Base-by-base conservation (phyloP, 2,329 filamentous ascomycete genomes). In the Chalara sp. region DNA sequence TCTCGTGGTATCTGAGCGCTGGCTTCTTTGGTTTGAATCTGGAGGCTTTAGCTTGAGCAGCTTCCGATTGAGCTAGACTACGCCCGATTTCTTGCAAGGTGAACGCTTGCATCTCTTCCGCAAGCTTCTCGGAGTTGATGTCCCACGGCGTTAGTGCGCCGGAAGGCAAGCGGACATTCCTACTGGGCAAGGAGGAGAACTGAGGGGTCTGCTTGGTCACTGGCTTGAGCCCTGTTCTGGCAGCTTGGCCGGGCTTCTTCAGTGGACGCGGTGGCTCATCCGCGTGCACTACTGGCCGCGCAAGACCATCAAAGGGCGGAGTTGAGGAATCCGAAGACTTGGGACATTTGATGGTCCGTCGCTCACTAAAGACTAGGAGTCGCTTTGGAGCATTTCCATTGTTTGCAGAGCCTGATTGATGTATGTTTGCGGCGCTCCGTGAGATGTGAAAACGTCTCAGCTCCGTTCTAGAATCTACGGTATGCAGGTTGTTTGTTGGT, bases 21-120 rank as follows among this genome's bases (percentile, higher is more conserved):
- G 80, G 78, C 1, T 72, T 72, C 59, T 79, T 82, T 21, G 80
- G 81, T 56, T 72, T 76, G 63, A 78, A 80, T 52, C 67, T 75
- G n/a, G 67, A 66, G 33, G 60, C 52, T n/a, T 44, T 43, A 32
- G 41, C 61, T 53, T 31, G 48, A 40, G 45, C 33, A 30, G 54
- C 46, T 39, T 62, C 51, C 10, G 49, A 53, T 37, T 37, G 35
- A 1, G 57, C 57, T n/a, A 64, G 53, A 30, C 51, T 63, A 30
- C 62, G 57, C 44, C 66, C 75, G 33, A 84, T 81, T 54, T 83
- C 74, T 57, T 75, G 70, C 55, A 84, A 67, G 1, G 80, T 78
- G 68, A 78, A 84, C 32, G 71, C 68, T 59, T 81, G 74, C 78
- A 81, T 81, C 33, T 78, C 76, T 5, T 72, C 72, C 2, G 76